phyloP scores from a whole-genome alignment of 2,329 filamentous ascomycete genomes.

The Colletotrichum viniferum region DNA sequence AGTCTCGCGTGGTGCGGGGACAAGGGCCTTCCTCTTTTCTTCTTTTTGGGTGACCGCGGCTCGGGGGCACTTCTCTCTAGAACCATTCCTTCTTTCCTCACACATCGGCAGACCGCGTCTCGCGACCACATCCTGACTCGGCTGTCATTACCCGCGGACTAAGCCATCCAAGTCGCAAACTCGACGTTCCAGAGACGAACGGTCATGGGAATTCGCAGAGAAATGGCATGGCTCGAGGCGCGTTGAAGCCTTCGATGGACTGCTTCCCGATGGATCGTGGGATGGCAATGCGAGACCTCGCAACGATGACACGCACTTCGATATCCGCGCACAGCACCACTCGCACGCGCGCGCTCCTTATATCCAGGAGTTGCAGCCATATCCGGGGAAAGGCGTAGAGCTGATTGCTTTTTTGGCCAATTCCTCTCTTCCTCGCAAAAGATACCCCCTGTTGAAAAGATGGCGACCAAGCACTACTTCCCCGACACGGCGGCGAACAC shows the following conservation, averaged over 20 bases:
- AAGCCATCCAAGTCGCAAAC: background rate
- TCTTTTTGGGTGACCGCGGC: background rate
- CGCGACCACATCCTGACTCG: background rate
- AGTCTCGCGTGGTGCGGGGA: background rate
- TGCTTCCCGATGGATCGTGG: background rate
- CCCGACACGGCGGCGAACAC: constrained; percentile 25
- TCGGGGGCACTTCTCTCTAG: background rate
- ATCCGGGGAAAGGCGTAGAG: no score
- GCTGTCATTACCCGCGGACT: background rate
- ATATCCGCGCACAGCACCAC: background rate
- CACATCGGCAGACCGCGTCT: background rate
- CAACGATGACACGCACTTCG: background rate
- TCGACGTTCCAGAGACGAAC: background rate
- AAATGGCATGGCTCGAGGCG: background rate
- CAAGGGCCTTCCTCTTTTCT: background rate
- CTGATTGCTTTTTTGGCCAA: background rate
- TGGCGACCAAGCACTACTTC: constrained; percentile 25
- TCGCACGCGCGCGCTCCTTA: background rate
- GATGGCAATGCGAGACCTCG: background rate
- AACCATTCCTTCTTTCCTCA: background rate
- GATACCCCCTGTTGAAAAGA: background rate
- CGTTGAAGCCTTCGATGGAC: background rate
- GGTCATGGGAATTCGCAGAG: background rate
- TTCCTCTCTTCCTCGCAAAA: background rate
- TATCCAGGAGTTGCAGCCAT: background rate